A percentile compares a stretch with the other conserved stretches of the same genome.
These are phyloP conservation scores for Aspergillus sp. DNA, from an alignment of 2,329 filamentous ascomycete species.

Conservation along the genomic window DNA sequence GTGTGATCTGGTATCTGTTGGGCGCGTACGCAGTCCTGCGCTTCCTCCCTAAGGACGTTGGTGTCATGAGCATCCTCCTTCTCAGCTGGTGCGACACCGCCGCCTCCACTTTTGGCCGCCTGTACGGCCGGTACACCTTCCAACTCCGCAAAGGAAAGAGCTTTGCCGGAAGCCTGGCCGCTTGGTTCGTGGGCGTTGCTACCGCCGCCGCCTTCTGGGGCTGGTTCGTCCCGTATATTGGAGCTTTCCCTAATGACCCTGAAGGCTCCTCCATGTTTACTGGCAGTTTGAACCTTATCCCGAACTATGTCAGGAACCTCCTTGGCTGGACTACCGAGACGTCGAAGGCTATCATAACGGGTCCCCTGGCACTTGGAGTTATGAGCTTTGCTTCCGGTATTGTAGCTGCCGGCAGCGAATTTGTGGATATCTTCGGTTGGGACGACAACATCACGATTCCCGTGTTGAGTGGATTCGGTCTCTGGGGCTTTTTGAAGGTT, in stretches of 20 bases:
- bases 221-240: slow-evolving; percentile 64
- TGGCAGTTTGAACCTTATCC: slow-evolving; percentile 63
- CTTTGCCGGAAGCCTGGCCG: slow-evolving; percentile 78
- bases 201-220: slow-evolving; percentile 87
- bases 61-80: slow-evolving; percentile 78
- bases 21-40: slow-evolving; percentile 80
- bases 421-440: slow-evolving; percentile 85
- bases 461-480: slow-evolving; percentile 75
- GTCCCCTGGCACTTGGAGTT: slow-evolving; percentile 65
- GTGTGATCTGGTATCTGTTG: slow-evolving; percentile 92
- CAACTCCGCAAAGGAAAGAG: slow-evolving; percentile 82
- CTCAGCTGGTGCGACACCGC: slow-evolving; percentile 98
- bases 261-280: slow-evolving; percentile 72
- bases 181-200: slow-evolving; percentile 72
- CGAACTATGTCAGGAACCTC: slow-evolving; percentile 49
- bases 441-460: slow-evolving; percentile 98
- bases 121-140: slow-evolving; percentile 84
- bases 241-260: slow-evolving; percentile 62
- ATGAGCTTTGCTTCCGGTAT: slow-evolving; percentile 86
- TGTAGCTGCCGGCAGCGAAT: slow-evolving; percentile 80
- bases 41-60: slow-evolving; percentile 89
- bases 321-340: slow-evolving; percentile 56
- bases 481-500: slow-evolving; percentile 85
- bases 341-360: slow-evolving; percentile 53
- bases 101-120: slow-evolving; percentile 83